Percentiles rank a stretch among this genome's conserved stretches.
Evolutionary conservation across 306 rosid species (phyloP).

Genomic region (Medicago truncatula): DNA sequence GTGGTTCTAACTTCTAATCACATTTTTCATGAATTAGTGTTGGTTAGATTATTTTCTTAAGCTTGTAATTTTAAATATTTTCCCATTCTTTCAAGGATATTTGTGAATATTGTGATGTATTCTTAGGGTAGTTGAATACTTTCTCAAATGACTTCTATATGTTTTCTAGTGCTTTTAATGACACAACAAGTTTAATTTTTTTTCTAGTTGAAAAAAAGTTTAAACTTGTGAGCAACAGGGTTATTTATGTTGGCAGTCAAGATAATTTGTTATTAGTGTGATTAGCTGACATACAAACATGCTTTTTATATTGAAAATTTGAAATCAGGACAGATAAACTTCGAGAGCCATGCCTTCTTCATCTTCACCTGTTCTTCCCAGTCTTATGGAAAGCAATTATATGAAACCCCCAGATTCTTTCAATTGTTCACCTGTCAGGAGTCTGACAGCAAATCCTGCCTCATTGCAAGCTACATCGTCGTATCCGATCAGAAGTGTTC

Average conservation of each 20-base stretch:
- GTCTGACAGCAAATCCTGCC: slow-evolving; percentile 45
- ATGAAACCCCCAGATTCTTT: slow-evolving; percentile 58
- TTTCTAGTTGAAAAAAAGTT: slow-evolving; percentile 4
- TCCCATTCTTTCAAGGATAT: not conserved
- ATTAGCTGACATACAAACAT: slow-evolving; percentile 36
- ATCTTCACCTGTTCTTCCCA: slow-evolving; percentile 59
- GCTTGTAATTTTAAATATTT: not conserved
- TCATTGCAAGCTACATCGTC: slow-evolving; percentile 54
- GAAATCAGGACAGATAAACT: slow-evolving; percentile 43
- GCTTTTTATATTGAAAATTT: slow-evolving; percentile 28
- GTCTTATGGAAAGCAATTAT: slow-evolving; percentile 48
- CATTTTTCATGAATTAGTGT: not conserved
- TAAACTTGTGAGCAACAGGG: too few relatives aligned
- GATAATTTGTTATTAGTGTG: slow-evolving; percentile 34
- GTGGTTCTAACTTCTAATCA: too few relatives aligned
- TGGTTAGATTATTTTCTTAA: not conserved
- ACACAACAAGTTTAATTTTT: slow-evolving; percentile 8
- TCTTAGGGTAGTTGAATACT: not conserved
- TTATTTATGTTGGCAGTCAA: slow-evolving; percentile 30
- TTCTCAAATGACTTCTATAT: not conserved
- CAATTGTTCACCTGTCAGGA: slow-evolving; percentile 56
- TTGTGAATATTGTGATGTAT: slow-evolving; percentile 13
- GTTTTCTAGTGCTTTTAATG: slow-evolving; percentile 25
- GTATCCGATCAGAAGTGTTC: slow-evolving; percentile 49
- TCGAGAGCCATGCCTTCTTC: slow-evolving; percentile 57